These are phyloP conservation scores for Posidonia australis DNA, from an alignment of 106 monocot species.

Conservation along the genomic window DNA sequence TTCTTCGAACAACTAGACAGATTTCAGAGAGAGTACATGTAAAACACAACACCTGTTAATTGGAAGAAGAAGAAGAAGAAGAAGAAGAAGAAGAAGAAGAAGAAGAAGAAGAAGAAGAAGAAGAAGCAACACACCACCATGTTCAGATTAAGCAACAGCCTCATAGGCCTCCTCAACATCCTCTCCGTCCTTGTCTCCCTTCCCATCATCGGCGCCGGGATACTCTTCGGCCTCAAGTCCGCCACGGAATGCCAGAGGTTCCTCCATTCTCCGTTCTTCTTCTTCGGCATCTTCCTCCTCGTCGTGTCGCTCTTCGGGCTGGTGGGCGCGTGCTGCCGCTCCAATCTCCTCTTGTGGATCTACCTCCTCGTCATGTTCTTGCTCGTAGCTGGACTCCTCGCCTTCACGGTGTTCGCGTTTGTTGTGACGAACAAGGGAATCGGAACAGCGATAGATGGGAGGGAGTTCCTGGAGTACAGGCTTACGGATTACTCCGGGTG, in stretches of 20 bases:
- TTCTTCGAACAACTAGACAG: too few relatives aligned
- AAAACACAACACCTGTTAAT: too few relatives aligned
- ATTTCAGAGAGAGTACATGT: too few relatives aligned
- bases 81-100: too few relatives aligned
- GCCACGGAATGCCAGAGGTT: conserved; percentile 7
- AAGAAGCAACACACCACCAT: neutral
- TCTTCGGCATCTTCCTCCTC: conserved; percentile 8
- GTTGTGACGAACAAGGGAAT: conserved; percentile 5
- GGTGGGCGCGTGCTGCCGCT: conserved; percentile 8
- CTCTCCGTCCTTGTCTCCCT: conserved; percentile 4
- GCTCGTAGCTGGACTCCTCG: conserved; percentile 4
- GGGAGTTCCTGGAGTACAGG: neutral
- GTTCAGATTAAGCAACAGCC: neutral
- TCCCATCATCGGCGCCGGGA: neutral
- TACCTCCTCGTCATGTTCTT: conserved; percentile 13
- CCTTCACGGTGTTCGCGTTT: conserved; percentile 9
- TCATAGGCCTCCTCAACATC: conserved; percentile 1
- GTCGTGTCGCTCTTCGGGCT: conserved; percentile 10
- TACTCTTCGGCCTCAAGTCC: neutral
- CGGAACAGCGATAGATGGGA: neutral
- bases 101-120: too few relatives aligned
- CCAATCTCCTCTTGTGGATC: conserved; percentile 2
- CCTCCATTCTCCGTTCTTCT: conserved; percentile 10
- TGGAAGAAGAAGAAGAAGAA: too few relatives aligned
- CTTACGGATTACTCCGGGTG: conserved; percentile 7